Evolutionary conservation across 768 basidiomycete genomes (phyloP).

Genomic region (Pholiota conissans): DNA sequence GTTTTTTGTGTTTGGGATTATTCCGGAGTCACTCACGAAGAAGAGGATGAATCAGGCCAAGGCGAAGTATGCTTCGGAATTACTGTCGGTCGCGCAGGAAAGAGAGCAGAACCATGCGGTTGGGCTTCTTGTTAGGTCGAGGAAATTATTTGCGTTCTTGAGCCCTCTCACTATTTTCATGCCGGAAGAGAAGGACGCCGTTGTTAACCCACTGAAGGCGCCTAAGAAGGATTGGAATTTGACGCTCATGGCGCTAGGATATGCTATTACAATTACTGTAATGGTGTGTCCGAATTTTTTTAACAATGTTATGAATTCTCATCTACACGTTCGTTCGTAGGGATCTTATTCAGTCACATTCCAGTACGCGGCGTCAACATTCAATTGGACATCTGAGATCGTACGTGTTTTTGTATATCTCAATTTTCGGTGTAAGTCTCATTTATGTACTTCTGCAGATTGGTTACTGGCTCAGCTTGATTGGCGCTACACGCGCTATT

Average conservation of each 20-base stretch:
- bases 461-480: slow-evolving; percentile 67
- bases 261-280: slow-evolving; percentile 47
- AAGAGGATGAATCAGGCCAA: slow-evolving; percentile 44
- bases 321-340: too few species aligned
- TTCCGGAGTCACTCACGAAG: slow-evolving; percentile 78
- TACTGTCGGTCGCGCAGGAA: slow-evolving; percentile 19
- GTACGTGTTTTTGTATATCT: slow-evolving; percentile 39
- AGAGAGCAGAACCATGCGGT: slow-evolving; percentile 15
- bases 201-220: slow-evolving; percentile 38
- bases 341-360: slow-evolving; percentile 58
- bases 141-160: slow-evolving; percentile 59
- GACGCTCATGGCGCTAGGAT: slow-evolving; percentile 51
- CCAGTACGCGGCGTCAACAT: slow-evolving; percentile 62
- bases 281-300: slow-evolving; percentile 35
- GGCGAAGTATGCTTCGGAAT: slow-evolving; percentile 33
- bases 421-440: not conserved
- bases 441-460: slow-evolving; percentile 41
- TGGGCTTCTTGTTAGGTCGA: slow-evolving; percentile 37
- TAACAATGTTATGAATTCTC: too few species aligned
- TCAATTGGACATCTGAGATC: slow-evolving; percentile 66
- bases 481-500: slow-evolving; percentile 53
- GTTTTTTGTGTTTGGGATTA: slow-evolving; percentile 49
- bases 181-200: slow-evolving; percentile 34
- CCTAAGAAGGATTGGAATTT: slow-evolving; percentile 65
- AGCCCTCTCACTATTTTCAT: slow-evolving; percentile 68